Base-by-base conservation (phyloP, 2,329 filamentous ascomycete genomes). In the Colletotrichum kahawae region DNA sequence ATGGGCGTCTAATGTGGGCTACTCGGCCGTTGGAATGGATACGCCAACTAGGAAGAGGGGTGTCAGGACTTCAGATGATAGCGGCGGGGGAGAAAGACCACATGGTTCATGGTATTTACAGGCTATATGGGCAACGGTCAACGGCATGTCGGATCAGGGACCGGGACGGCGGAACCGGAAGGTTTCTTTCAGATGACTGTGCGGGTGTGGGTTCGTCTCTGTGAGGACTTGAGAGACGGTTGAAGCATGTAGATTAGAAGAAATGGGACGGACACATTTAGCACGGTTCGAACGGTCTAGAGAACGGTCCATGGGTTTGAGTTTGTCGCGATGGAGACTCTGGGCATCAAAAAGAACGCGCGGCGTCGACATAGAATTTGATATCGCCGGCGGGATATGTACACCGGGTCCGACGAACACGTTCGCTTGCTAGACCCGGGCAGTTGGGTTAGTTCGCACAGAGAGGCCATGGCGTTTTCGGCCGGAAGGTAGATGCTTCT, bases 181-280 rank as follows among this genome's bases (percentile, higher is more conserved):
- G 36, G 73, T 60, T 72, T 51, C 43, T 51, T 73, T 67, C 67
- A 38, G 67, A 38, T 29, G 34, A 68, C 29, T 29, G 67, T 63
- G 9, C 21, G 16, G 14, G 56, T 56, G 62, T 67, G 72, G 38
- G 54, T 51, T 59, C 48, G 31, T 56, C 16, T n/a, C 43, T 62
- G 24, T 60, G 43, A 38, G 67, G 36, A 27, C 14, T 57, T 16
- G 34, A 60, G 27, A 27, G 51, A 43, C 38, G 56, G 24, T 12
- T 59, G 72, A 64, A 51, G 56, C 72, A 72, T 36, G 21, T 72
- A 75, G 38, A 67, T 75, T 67, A n/a, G 51, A 18, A 24, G 24
- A 34, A n/a, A 36, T 60, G 13, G 31, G 34, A 33, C 31, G 43
- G 34, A 36, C 31, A 27, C 36, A 29, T 16, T 48, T 33, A 48